Evolutionary conservation across 2,329 filamentous ascomycete genomes (phyloP).

Genomic region (Phaeomoniella chlamydospora): DNA sequence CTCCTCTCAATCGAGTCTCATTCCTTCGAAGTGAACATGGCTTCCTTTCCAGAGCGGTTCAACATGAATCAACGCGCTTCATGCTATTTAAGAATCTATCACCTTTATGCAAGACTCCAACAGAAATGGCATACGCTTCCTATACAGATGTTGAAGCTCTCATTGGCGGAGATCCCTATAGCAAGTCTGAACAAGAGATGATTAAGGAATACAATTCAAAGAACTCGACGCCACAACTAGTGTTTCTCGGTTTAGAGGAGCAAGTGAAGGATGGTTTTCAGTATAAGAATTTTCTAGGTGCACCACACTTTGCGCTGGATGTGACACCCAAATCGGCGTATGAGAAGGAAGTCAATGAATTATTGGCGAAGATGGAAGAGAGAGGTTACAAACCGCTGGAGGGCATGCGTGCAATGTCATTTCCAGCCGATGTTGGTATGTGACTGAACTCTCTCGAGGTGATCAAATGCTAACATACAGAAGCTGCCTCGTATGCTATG

Average conservation of each 20-base stretch:
- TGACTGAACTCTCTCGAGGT: neutral
- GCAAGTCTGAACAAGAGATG: slow-evolving; percentile 54
- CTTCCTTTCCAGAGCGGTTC: slow-evolving; percentile 32
- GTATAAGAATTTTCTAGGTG: slow-evolving; percentile 53
- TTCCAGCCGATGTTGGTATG: slow-evolving; percentile 48
- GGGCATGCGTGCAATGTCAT: slow-evolving; percentile 47
- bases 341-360: slow-evolving; percentile 45
- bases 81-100: slow-evolving; percentile 66
- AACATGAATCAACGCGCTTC: slow-evolving; percentile 41
- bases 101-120: slow-evolving; percentile 50
- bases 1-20: slow-evolving; percentile 33
- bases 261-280: slow-evolving; percentile 25
- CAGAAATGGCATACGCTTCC: slow-evolving; percentile 52
- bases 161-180: slow-evolving; percentile 58
- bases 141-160: slow-evolving; percentile 56
- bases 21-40: slow-evolving; percentile 31
- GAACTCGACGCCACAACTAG: slow-evolving; percentile 50
- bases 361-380: slow-evolving; percentile 46
- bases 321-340: slow-evolving; percentile 57
- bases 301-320: slow-evolving; percentile 81
- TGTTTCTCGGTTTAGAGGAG: slow-evolving; percentile 80
- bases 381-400: slow-evolving; percentile 51
- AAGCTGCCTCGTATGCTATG: slow-evolving; percentile 82
- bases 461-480: slow-evolving; percentile 1
- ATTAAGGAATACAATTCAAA: slow-evolving; percentile 62